Evolutionary conservation across 2,329 filamentous ascomycete species (phyloP).

Genomic region (Arthroderma sp.): DNA sequence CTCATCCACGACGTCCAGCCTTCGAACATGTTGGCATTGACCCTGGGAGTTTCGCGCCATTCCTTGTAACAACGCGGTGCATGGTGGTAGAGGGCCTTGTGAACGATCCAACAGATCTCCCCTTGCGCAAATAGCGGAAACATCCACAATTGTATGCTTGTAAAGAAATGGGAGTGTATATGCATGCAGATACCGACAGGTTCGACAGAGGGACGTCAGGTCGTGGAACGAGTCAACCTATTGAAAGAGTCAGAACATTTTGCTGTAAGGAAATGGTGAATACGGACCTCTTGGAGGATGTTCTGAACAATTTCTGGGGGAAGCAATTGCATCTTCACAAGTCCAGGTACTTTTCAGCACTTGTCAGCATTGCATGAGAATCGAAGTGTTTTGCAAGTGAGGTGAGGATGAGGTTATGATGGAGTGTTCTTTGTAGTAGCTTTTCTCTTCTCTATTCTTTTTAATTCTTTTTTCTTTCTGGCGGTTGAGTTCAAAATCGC

Average conservation of each 20-base stretch:
- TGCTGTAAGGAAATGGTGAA: background rate
- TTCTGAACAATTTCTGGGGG: background rate
- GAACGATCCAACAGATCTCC: background rate
- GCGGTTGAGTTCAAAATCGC: too few relatives aligned
- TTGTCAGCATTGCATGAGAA: too few relatives aligned
- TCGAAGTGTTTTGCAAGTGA: too few relatives aligned
- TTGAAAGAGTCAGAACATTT: background rate
- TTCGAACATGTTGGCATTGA: background rate
- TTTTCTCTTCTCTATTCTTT: too few relatives aligned
- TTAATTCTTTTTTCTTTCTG: too few relatives aligned
- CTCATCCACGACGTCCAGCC: background rate
- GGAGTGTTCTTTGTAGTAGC: too few relatives aligned
- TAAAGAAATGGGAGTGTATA: background rate
- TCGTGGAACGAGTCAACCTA: background rate
- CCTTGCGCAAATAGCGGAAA: background rate
- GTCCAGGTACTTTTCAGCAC: too few relatives aligned
- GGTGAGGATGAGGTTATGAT: too few relatives aligned
- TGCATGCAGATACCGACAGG: background rate
- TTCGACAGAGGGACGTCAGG: background rate
- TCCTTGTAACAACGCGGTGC: background rate
- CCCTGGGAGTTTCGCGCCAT: slow-evolving; percentile 2
- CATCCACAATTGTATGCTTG: background rate
- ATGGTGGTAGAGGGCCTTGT: background rate
- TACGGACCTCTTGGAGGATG: background rate
- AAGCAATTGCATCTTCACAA: background rate